phyloP scores from a whole-genome alignment of 208 protist species.

The Trypanosoma platydactyli region DNA sequence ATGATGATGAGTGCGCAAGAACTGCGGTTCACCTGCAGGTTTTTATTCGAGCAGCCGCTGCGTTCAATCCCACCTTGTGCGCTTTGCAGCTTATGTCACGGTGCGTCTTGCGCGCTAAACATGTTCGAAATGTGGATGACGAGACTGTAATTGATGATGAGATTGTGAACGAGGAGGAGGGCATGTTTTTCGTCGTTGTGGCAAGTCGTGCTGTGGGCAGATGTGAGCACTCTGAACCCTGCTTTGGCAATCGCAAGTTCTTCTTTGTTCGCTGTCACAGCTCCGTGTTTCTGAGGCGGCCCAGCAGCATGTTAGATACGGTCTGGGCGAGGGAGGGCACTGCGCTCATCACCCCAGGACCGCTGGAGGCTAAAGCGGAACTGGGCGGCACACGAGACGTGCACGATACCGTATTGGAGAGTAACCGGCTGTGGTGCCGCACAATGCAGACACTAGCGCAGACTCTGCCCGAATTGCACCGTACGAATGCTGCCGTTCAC shows the following conservation, averaged over 20 bases:
- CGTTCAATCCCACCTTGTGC: conserved; percentile 56
- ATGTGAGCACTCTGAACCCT: conserved; percentile 53
- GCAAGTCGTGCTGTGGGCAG: conserved; percentile 47
- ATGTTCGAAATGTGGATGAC: conserved; percentile 48
- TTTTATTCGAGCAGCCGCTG: conserved; percentile 55
- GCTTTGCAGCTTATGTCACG: conserved; percentile 64
- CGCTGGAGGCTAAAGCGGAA: too few relatives aligned
- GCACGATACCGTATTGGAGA: not conserved
- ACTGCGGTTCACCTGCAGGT: conserved; percentile 26
- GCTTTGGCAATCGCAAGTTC: conserved; percentile 85
- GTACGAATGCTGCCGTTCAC: not conserved
- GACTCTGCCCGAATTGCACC: not conserved
- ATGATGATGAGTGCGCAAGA: not conserved
- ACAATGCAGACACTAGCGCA: not conserved
- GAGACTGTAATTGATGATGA: conserved; percentile 5
- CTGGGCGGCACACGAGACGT: too few relatives aligned
- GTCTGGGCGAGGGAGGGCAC: not conserved
- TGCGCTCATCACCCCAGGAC: not conserved
- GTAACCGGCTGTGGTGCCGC: not conserved
- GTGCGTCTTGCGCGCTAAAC: conserved; percentile 42
- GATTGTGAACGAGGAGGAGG: not conserved
- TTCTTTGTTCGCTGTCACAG: conserved; percentile 44
- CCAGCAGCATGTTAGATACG: not conserved
- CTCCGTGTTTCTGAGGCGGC: not conserved
- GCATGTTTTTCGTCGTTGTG: conserved; percentile 63